Conservation (phyloP, 495 filamentous ascomycete species). For the Penicillium taxi region DNA sequence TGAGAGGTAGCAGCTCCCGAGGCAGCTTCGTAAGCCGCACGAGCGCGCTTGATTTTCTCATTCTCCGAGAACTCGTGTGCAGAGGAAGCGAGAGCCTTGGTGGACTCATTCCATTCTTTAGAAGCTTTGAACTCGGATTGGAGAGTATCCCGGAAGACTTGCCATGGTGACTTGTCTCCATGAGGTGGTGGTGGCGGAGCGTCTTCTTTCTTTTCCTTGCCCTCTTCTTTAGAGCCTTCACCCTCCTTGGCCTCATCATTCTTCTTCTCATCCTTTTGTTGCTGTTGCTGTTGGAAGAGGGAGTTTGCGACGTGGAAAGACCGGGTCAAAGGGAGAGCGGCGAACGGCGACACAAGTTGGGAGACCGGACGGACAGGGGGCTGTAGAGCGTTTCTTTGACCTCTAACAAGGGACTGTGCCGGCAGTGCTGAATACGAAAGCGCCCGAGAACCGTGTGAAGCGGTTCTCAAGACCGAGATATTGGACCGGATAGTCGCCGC, state of each 20-base stretch:
- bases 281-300: slow-evolving; percentile 35
- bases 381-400: slow-evolving; percentile 11
- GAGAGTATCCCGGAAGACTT: slow-evolving; percentile 95
- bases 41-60: slow-evolving; percentile 79
- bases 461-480: slow-evolving; percentile 28
- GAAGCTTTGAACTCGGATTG: slow-evolving; percentile 89
- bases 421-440: slow-evolving; percentile 24
- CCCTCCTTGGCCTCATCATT: slow-evolving; percentile 39
- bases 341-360: slow-evolving; percentile 32
- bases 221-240: slow-evolving; percentile 32
- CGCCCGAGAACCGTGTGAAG: slow-evolving; percentile 49
- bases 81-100: slow-evolving; percentile 80
- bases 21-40: slow-evolving; percentile 75
- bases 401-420: slow-evolving; percentile 9
- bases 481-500: slow-evolving; percentile 36
- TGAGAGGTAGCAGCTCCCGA: slow-evolving; percentile 66
- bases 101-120: slow-evolving; percentile 98
- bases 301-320: slow-evolving; percentile 35
- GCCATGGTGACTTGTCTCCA: slow-evolving; percentile 95
- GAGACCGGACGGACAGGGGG: slow-evolving; percentile 21
- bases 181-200: slow-evolving; percentile 79
- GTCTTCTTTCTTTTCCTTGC: slow-evolving; percentile 55
- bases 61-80: slow-evolving; percentile 91
- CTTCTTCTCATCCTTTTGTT: slow-evolving; percentile 36
- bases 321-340: slow-evolving; percentile 33